Percentiles rank a stretch among this genome's conserved stretches.
These are phyloP conservation scores for Leersia perrieri DNA, from an alignment of 176 grass and related monocot species.

Conservation along the genomic window DNA sequence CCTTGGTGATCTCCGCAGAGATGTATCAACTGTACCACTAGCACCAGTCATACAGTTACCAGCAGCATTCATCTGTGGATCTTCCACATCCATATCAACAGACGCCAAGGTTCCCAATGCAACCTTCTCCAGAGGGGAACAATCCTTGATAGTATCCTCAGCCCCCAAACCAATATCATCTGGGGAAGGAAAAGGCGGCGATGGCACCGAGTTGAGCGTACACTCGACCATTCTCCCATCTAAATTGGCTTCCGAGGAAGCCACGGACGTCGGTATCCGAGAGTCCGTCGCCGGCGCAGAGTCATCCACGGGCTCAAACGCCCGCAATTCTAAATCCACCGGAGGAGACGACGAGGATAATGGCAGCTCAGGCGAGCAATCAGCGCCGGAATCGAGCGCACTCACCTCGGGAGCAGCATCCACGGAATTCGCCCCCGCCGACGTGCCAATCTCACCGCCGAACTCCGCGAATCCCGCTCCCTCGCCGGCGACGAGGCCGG, in stretches of 20 bases:
- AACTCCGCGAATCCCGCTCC: conserved; percentile 15
- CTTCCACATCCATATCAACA: neutral
- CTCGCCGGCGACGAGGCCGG: conserved; percentile 38
- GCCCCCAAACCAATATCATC: conserved; percentile 6
- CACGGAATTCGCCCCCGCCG: neutral
- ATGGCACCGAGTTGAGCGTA: conserved; percentile 23
- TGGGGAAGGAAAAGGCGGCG: neutral
- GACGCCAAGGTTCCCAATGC: neutral
- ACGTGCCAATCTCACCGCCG: neutral
- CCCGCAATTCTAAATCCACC: conserved; percentile 6
- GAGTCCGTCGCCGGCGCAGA: neutral
- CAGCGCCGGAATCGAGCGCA: neutral
- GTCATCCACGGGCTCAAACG: neutral
- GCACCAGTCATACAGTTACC: neutral
- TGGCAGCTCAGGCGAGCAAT: neutral
- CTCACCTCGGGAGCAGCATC: conserved; percentile 4
- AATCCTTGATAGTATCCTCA: neutral
- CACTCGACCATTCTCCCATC: neutral
- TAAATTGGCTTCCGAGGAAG: conserved; percentile 24
- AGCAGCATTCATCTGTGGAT: neutral
- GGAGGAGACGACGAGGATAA: conserved; percentile 14
- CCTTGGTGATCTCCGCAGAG: conserved; percentile 13
- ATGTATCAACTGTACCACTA: neutral
- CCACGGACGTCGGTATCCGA: neutral
- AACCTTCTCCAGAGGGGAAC: neutral